phyloP scores from a whole-genome alignment of 495 filamentous ascomycete species.

The Penicillium diatomitis region DNA sequence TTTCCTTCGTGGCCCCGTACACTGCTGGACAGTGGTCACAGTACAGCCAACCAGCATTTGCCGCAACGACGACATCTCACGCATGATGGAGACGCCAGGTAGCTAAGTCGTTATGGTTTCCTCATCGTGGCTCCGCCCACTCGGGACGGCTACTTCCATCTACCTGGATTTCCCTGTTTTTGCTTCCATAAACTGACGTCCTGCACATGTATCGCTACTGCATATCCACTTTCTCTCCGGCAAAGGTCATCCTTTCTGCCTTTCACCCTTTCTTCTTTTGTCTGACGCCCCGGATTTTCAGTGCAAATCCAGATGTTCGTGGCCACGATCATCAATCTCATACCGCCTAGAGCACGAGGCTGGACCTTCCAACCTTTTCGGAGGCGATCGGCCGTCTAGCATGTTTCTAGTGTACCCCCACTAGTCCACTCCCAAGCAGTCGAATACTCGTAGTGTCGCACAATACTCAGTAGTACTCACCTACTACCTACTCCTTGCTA shows the following conservation, averaged over 20 bases:
- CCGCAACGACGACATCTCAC: neutral
- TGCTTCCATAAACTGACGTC: neutral
- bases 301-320: neutral
- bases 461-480: neutral
- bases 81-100: neutral
- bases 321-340: neutral
- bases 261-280: too few relatives aligned
- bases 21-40: neutral
- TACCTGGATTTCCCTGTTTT: slow-evolving; percentile 2
- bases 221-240: neutral
- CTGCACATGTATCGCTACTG: neutral
- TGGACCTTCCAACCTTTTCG: neutral
- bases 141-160: neutral
- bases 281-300: neutral
- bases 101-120: neutral
- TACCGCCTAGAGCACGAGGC: neutral
- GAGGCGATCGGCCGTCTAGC: too few relatives aligned
- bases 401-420: too few relatives aligned
- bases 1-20: neutral
- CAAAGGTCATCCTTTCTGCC: neutral
- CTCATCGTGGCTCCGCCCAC: neutral
- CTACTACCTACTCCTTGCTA: too few relatives aligned
- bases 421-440: too few relatives aligned
- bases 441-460: too few relatives aligned
- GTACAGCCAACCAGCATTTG: neutral